Conservation (phyloP, 306 rosid species). For the Rosa multiflora region DNA sequence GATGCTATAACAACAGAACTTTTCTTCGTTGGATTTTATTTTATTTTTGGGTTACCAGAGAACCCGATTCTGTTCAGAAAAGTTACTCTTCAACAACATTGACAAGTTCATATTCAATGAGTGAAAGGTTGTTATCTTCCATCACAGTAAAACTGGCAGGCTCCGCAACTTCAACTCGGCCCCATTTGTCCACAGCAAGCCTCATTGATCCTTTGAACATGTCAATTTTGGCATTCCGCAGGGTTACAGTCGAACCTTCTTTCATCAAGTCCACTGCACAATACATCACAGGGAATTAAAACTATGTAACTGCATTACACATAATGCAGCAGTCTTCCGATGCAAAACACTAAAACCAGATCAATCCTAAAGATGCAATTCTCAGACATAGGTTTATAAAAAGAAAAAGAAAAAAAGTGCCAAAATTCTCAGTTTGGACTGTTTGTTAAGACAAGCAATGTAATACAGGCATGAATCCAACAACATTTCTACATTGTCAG, state of each 20-base stretch:
- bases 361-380: background rate
- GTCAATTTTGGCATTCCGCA: conserved; percentile 44
- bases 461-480: background rate
- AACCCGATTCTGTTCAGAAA: conserved; percentile 28
- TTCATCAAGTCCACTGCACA: conserved; percentile 39
- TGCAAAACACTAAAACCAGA: background rate
- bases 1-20: conserved; percentile 43
- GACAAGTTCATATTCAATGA: conserved; percentile 44
- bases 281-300: background rate
- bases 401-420: background rate
- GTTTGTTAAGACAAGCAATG: background rate
- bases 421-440: background rate
- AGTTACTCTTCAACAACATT: conserved; percentile 43
- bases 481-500: background rate
- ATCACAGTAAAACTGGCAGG: conserved; percentile 42
- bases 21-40: conserved; percentile 45
- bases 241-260: conserved; percentile 39
- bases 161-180: conserved; percentile 43
- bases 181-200: conserved; percentile 53
- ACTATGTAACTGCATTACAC: background rate
- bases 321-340: background rate
- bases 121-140: conserved; percentile 49
- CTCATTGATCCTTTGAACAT: conserved; percentile 51
- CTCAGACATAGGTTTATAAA: background rate
- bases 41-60: conserved; percentile 46